Conservation (phyloP, 495 filamentous ascomycete species). For the Aspergillus nanangensis region DNA sequence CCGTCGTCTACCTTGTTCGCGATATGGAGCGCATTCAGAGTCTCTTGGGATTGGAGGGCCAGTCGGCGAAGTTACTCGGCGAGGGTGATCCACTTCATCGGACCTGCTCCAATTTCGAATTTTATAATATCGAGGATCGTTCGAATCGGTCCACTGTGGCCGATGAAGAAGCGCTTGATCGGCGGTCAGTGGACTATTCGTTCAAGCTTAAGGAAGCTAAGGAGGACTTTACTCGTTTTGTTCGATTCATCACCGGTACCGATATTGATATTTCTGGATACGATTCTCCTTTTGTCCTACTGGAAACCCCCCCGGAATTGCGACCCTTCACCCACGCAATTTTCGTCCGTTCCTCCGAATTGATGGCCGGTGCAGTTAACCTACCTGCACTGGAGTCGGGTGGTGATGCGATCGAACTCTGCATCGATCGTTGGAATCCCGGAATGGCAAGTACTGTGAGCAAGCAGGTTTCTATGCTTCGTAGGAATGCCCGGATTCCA, state of each 20-base stretch:
- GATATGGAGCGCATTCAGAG: conserved; percentile 61
- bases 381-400: conserved; percentile 62
- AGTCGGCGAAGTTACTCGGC: conserved; percentile 46
- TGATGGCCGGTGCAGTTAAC: conserved; percentile 50
- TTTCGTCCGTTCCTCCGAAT: conserved; percentile 56
- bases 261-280: conserved; percentile 51
- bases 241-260: conserved; percentile 59
- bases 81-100: conserved; percentile 52
- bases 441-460: conserved; percentile 38
- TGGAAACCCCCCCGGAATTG: conserved; percentile 61
- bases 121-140: conserved; percentile 64
- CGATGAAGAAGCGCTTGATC: conserved; percentile 37
- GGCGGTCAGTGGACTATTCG: conserved; percentile 48
- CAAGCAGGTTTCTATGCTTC: conserved; percentile 40
- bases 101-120: conserved; percentile 73
- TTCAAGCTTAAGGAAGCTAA: conserved; percentile 70
- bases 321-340: conserved; percentile 64
- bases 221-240: conserved; percentile 67
- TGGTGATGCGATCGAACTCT: conserved; percentile 68
- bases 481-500: conserved; percentile 58
- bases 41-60: conserved; percentile 58
- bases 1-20: conserved; percentile 69
- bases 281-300: conserved; percentile 68
- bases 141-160: conserved; percentile 17
- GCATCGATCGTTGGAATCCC: conserved; percentile 59